These are phyloP conservation scores for Cyclostephanos tholiformis DNA, from an alignment of 108 stramenopile genomes.

Conservation along the genomic window DNA sequence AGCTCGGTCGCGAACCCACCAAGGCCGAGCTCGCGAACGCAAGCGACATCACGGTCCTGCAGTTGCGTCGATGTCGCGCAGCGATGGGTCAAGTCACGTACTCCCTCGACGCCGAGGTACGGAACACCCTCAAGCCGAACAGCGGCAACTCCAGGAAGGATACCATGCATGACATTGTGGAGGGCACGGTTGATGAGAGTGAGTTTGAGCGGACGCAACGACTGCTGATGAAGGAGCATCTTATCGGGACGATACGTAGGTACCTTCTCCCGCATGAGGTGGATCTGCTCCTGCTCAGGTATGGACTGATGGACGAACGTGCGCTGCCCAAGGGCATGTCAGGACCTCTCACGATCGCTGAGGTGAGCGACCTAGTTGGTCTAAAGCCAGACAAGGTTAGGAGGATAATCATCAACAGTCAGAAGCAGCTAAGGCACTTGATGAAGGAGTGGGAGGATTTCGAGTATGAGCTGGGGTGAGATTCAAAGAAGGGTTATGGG, in stretches of 20 bases:
- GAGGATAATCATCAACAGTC: constrained; percentile 67
- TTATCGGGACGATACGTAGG: constrained; percentile 61
- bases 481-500: too few species aligned
- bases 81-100: constrained; percentile 73
- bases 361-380: constrained; percentile 72
- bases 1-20: constrained; percentile 65
- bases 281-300: constrained; percentile 66
- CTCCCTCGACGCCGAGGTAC: constrained; percentile 71
- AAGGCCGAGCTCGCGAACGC: constrained; percentile 60
- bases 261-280: constrained; percentile 65
- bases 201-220: constrained; percentile 53
- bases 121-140: constrained; percentile 56
- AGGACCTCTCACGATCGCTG: constrained; percentile 78
- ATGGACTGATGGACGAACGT: constrained; percentile 66
- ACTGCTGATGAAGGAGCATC: constrained; percentile 65
- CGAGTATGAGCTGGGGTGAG: constrained; percentile 54
- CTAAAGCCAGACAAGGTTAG: constrained; percentile 84
- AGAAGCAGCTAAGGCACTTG: constrained; percentile 60
- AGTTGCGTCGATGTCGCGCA: constrained; percentile 67
- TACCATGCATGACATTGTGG: constrained; percentile 65
- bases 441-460: constrained; percentile 76
- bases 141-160: constrained; percentile 30
- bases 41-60: constrained; percentile 61
- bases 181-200: constrained; percentile 56
- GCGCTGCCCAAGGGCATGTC: constrained; percentile 52